Evolutionary conservation across 106 monocot species (phyloP), one percentile per base, ranked within the genome.

Genomic region (Amphibolis antarctica): DNA sequence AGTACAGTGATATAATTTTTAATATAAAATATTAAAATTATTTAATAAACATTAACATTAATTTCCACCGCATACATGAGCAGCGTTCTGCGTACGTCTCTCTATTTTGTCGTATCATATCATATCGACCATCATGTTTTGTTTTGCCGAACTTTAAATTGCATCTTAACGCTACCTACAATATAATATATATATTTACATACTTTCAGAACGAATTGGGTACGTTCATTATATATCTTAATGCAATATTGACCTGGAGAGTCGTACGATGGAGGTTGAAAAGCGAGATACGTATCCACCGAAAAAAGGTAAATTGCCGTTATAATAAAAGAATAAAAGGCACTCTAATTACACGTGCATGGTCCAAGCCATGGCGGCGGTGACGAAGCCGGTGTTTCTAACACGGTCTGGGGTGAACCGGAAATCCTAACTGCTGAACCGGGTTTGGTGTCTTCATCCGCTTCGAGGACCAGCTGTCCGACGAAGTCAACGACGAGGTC

Each of bases 71-170:
- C 36, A 7, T 36, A 7, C 48, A 12, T 49, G 48, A 0, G 48
- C 56, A 57, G 28, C 56, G 56, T n/a, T 26, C 56, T 57, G 29
- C 25, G 14, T 17, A 57, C 57, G 57, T 27, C 29, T 57, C 57
- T 57, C 57, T 49, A 46, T 46, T 0, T 46, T 46, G 46, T 10
- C 46, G 46, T 46, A 9, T 10, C 46, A 46, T 9, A 46, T 9
- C 9, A 46, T 49, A 5, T 49, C n/a, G 15, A 13, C n/a, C n/a
- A 13, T 12, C 48, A 13, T 0, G 2, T 12, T 12, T 49, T 49
- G 3, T 13, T 13, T n/a, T n/a, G 17, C 3, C 22, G 36, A 36
- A 36, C 36, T 53, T 17, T 24, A 11, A 21, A 0, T 10, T 53
- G 11, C 53, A 53, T 53, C 19, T 24, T 9, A 12, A 53, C 36